phyloP scores from a whole-genome alignment of 192 early-diverging fungal species.

The Coemansia sp. region DNA sequence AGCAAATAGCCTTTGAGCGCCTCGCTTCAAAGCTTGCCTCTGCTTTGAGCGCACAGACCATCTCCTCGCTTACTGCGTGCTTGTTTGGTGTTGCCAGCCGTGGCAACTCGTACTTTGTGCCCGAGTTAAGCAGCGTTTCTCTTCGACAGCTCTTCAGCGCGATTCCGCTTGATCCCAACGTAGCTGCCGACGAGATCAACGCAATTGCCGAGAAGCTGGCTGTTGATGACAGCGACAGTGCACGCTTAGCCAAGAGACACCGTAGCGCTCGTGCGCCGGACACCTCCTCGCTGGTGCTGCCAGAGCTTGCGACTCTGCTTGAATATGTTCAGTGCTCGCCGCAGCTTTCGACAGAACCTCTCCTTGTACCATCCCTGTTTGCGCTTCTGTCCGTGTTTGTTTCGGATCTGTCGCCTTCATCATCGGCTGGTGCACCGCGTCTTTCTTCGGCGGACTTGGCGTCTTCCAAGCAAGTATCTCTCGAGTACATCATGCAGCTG shows the following conservation, averaged over 20 bases:
- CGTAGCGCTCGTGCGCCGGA: conserved; percentile 13
- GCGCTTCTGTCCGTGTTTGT: conserved; percentile 68
- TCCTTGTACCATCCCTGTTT: conserved; percentile 70
- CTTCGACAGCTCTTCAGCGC: conserved; percentile 31
- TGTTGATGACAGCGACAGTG: conserved; percentile 15
- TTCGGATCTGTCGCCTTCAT: conserved; percentile 26
- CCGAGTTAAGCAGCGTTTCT: conserved; percentile 13
- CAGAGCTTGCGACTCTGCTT: conserved; percentile 65
- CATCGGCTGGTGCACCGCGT: not conserved
- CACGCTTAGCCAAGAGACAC: conserved; percentile 23
- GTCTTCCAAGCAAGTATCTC: conserved; percentile 54
- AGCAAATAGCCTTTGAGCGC: conserved; percentile 40
- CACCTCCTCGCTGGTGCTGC: conserved; percentile 42
- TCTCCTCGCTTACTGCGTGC: conserved; percentile 18
- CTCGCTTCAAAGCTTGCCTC: conserved; percentile 20
- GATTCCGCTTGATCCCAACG: conserved; percentile 30
- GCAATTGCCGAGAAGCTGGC: conserved; percentile 21
- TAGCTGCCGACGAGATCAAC: conserved; percentile 27
- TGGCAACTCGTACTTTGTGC: conserved; percentile 23
- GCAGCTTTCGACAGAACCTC: conserved; percentile 48
- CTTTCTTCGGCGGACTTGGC: conserved; percentile 27
- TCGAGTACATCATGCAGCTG: conserved; percentile 89
- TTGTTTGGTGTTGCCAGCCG: conserved; percentile 26
- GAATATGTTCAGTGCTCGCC: conserved; percentile 74
- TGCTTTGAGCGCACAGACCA: conserved; percentile 13